Percentiles rank a stretch among this genome's conserved stretches.
Evolutionary conservation across 148 eudicot genomes (phyloP).

Genomic region (Vaccinium darrowii): DNA sequence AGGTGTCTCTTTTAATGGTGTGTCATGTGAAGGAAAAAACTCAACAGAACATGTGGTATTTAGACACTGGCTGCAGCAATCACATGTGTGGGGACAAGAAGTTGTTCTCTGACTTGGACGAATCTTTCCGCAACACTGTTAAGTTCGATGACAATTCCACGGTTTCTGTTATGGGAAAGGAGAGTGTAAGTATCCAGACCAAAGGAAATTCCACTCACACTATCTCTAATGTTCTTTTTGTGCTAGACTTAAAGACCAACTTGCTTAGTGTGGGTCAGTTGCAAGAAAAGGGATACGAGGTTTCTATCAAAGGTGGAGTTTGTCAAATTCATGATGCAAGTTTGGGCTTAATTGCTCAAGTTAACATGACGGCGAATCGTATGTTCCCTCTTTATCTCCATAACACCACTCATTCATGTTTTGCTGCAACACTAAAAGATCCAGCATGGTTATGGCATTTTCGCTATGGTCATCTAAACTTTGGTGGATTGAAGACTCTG

Average conservation of each 20-base stretch:
- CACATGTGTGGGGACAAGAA: constrained; percentile 14
- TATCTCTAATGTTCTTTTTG: constrained; percentile 28
- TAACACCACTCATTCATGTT: too few species aligned
- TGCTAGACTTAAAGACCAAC: constrained; percentile 22
- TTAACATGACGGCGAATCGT: too few species aligned
- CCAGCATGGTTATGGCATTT: constrained; percentile 20
- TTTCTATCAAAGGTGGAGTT: constrained; percentile 17
- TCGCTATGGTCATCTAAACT: too few species aligned
- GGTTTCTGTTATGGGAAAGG: too few species aligned
- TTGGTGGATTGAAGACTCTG: neutral
- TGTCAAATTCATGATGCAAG: neutral
- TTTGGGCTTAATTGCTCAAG: neutral
- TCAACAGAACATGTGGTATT: neutral
- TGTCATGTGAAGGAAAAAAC: constrained; percentile 2
- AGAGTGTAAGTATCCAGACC: too few species aligned
- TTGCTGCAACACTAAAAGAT: constrained; percentile 6
- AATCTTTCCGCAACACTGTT: constrained; percentile 17
- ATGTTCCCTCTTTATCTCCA: too few species aligned
- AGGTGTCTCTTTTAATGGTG: constrained; percentile 13
- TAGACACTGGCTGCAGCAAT: neutral
- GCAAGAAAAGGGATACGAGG: constrained; percentile 21
- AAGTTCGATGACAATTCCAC: constrained; percentile 25
- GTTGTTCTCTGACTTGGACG: constrained; percentile 17
- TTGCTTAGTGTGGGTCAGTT: constrained; percentile 19
- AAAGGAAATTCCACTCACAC: neutral